Evolutionary conservation across 2,329 filamentous ascomycete species (phyloP).

Genomic region (Pestalotiopsis sp.): DNA sequence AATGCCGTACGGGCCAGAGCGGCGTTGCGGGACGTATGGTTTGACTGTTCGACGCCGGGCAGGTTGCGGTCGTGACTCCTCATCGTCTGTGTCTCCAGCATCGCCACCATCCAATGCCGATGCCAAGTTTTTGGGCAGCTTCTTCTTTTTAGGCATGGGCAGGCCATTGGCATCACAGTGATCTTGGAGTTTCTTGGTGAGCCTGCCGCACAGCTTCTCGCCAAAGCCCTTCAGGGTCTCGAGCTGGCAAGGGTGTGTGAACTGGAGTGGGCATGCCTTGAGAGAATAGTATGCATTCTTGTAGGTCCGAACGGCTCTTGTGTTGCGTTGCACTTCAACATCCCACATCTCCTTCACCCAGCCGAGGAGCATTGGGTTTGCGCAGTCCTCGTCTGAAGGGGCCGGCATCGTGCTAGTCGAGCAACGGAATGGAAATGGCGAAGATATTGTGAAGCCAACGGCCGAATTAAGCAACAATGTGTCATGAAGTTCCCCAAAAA

Average conservation of each 20-base stretch:
- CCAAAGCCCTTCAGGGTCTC: conserved; percentile 76
- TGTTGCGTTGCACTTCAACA: conserved; percentile 66
- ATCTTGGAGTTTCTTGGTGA: conserved; percentile 62
- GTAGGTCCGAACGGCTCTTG: conserved; percentile 72
- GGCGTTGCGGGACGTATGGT: conserved; percentile 70
- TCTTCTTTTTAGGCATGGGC: conserved; percentile 63
- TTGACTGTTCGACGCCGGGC: conserved; percentile 62
- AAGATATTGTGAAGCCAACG: not conserved
- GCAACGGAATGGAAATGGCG: not conserved
- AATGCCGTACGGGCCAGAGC: conserved; percentile 77
- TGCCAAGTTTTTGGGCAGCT: conserved; percentile 29
- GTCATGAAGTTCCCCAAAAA: not conserved
- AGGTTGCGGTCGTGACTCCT: conserved; percentile 32
- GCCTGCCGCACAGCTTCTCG: conserved; percentile 68
- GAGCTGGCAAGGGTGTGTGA: conserved; percentile 73
- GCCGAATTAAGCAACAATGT: not conserved
- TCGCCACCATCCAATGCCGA: conserved; percentile 32
- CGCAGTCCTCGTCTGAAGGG: conserved; percentile 44
- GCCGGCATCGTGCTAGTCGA: not conserved
- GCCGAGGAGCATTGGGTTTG: conserved; percentile 71
- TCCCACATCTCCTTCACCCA: conserved; percentile 83
- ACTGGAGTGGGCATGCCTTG: conserved; percentile 71
- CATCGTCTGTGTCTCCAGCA: conserved; percentile 33
- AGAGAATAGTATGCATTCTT: conserved; percentile 77
- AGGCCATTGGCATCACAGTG: conserved; percentile 70